These are phyloP conservation scores for Colletotrichum chlorophyti DNA, from an alignment of 2,329 filamentous ascomycete species.

Conservation along the genomic window DNA sequence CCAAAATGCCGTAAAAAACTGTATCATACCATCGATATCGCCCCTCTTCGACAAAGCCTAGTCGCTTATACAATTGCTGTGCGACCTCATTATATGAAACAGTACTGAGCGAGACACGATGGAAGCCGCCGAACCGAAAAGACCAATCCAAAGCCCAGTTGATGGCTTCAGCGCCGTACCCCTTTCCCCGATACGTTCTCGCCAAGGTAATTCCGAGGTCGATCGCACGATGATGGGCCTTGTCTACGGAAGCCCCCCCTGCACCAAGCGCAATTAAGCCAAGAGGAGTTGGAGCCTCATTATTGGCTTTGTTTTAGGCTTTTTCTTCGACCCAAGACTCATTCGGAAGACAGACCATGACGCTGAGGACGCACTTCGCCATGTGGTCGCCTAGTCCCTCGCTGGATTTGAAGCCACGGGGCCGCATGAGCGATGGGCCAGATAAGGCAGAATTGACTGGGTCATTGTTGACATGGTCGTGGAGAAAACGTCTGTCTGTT, in stretches of 20 bases:
- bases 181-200: neutral
- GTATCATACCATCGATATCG: neutral
- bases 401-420: neutral
- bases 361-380: neutral
- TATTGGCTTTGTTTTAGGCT: neutral
- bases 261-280: neutral
- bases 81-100: neutral
- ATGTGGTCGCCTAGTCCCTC: neutral
- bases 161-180: neutral
- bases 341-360: neutral
- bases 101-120: neutral
- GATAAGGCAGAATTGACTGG: neutral
- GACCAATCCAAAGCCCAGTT: neutral
- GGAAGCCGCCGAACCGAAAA: neutral
- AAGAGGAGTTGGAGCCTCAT: neutral
- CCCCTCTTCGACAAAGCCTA: neutral
- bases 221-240: neutral
- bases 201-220: neutral
- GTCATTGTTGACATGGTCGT: neutral
- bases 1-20: neutral
- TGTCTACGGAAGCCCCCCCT: neutral
- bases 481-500: neutral
- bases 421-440: neutral
- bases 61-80: neutral
- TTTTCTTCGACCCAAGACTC: fast-evolving